phyloP scores from a whole-genome alignment of 768 basidiomycete species.

The Leccinum uliginosum region DNA sequence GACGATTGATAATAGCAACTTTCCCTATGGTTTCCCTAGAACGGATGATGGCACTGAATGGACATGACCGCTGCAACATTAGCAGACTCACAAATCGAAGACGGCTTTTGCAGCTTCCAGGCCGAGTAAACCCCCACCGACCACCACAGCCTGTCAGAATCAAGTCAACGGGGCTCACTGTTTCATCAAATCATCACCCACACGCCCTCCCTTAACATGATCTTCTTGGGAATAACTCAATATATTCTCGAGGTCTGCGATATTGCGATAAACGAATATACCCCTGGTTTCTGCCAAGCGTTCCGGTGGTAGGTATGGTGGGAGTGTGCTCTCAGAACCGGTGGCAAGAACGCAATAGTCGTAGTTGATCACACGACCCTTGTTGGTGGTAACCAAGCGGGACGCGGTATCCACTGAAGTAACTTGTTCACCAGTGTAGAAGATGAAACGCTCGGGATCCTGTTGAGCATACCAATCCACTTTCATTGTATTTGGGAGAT shows the following conservation, averaged over 20 bases:
- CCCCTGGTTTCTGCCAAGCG: constrained; percentile 43
- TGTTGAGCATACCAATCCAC: constrained; percentile 59
- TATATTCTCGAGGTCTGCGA: constrained; percentile 63
- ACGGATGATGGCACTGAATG: neutral
- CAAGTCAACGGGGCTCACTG: neutral
- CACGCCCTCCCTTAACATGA: constrained; percentile 33
- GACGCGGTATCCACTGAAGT: constrained; percentile 34
- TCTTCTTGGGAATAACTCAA: constrained; percentile 51
- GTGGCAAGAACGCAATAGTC: constrained; percentile 67
- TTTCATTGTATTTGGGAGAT: constrained; percentile 19
- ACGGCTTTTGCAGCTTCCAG: constrained; percentile 73
- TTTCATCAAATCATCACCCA: constrained; percentile 9
- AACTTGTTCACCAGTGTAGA: constrained; percentile 47
- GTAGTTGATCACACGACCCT: constrained; percentile 43
- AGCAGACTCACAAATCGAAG: constrained; percentile 45
- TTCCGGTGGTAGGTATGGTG: constrained; percentile 47
- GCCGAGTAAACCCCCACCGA: constrained; percentile 70
- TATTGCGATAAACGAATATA: constrained; percentile 68
- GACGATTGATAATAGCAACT: constrained; percentile 52
- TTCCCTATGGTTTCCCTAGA: constrained; percentile 34
- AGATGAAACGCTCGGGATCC: constrained; percentile 50
- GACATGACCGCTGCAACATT: neutral
- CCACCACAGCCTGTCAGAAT: constrained; percentile 29
- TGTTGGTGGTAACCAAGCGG: constrained; percentile 45
- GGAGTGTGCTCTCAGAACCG: constrained; percentile 61